Conservation (phyloP, 805 yeast genomes). For the Saturnispora saitoi region DNA sequence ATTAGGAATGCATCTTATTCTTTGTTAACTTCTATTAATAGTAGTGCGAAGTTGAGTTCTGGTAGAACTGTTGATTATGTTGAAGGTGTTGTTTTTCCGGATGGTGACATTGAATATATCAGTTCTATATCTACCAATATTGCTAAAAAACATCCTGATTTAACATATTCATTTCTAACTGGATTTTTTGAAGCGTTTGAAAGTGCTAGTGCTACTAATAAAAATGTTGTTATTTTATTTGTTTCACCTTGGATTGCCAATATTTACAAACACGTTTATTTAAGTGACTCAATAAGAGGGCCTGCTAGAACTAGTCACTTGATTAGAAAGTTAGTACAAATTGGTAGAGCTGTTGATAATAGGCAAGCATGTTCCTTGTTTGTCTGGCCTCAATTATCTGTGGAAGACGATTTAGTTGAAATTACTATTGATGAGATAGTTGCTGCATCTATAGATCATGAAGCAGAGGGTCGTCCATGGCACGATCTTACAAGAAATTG, state of each 20-base stretch:
- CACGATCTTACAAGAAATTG: constrained; percentile 52
- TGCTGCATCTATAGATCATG: constrained; percentile 64
- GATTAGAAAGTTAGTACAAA: constrained; percentile 51
- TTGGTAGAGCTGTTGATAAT: constrained; percentile 43
- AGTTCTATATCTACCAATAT: constrained; percentile 47
- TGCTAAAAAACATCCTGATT: constrained; percentile 46
- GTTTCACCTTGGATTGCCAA: constrained; percentile 71
- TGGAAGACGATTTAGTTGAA: constrained; percentile 50
- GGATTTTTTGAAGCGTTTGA: constrained; percentile 47
- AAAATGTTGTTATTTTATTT: constrained; percentile 39
- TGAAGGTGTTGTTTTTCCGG: constrained; percentile 58
- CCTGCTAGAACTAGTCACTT: constrained; percentile 51
- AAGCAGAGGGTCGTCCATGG: constrained; percentile 70
- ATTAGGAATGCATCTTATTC: constrained; percentile 58
- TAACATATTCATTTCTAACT: constrained; percentile 48
- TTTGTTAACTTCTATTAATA: constrained; percentile 53
- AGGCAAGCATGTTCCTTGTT: constrained; percentile 48
- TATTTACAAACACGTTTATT: constrained; percentile 47
- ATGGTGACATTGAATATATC: constrained; percentile 55
- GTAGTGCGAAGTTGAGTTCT: constrained; percentile 48
- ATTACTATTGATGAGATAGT: constrained; percentile 66
- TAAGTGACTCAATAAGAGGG: constrained; percentile 49
- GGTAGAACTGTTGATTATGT: constrained; percentile 50
- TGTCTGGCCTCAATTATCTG: constrained; percentile 59
- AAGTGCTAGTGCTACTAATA: constrained; percentile 27